Evolutionary conservation across 352 stramenopile genomes (phyloP), one percentile per base, ranked within the genome.

Genomic region (Elongisporangium anandrum): DNA sequence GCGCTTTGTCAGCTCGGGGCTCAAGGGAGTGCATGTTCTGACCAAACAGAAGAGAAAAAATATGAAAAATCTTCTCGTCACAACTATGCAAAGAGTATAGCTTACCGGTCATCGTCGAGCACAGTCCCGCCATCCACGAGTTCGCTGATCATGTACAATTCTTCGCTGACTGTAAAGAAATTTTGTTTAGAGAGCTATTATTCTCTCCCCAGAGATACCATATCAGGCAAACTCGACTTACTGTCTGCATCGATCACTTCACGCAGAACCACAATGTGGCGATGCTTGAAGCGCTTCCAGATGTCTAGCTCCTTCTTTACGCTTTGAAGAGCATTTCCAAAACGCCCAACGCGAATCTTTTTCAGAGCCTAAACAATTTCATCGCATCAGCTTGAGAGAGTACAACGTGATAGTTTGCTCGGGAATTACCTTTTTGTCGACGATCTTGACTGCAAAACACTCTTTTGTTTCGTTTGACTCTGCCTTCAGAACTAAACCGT

Each of bases 231-330:
- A 13, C n/a, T 8, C 3, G 19, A 47, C 74, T n/a, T 47, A 91
- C 85, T 76, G 38, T 91, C 80, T 12, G 75, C 93, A 66, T 99
- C 95, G 61, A 99, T 98, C n/a, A 99, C 94, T 78, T 99, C 95
- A 22, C 88, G 84, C 15, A 99, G 68, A 20, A 86, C 60, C 3
- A 99, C 93, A 12, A 98, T 81, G 68, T 99, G 97, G 0, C 94
- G 90, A 77, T 99, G 96, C 49, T 90, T 88, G 55, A 99, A 86
- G 47, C 94, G 94, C 70, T 98, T 98, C 96, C 98, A 99, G 13
- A 98, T 94, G n/a, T 79, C 89, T 64, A 99, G 95, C 57, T 99
- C 96, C 54, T 92, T 94, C 73, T 98, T 96, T 19, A 90, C 72
- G 9, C 63, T 81, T 54, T 94, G 82, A 16, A 94, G 52, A 8